Conservation (phyloP, 2,329 filamentous ascomycete genomes). For the Ophiosphaerella herpotricha region DNA sequence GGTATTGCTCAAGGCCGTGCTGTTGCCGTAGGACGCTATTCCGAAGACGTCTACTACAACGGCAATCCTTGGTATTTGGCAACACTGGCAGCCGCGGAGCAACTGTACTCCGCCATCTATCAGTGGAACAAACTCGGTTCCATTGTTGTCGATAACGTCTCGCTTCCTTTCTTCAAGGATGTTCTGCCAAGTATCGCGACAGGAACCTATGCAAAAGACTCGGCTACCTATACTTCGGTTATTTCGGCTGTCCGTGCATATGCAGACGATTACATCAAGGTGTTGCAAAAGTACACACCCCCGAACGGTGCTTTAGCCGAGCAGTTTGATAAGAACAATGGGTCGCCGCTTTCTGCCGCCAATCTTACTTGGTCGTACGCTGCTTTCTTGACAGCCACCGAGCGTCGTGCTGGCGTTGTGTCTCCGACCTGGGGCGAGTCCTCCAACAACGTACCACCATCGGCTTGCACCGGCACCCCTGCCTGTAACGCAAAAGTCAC, state of each 20-base stretch:
- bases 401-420: slow-evolving; percentile 18
- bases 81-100: slow-evolving; percentile 78
- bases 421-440: slow-evolving; percentile 20
- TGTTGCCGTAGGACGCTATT: slow-evolving; percentile 51
- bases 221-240: slow-evolving; percentile 59
- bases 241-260: slow-evolving; percentile 66
- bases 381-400: slow-evolving; percentile 62
- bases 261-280: slow-evolving; percentile 59
- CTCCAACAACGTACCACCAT: slow-evolving; percentile 53
- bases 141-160: slow-evolving; percentile 67
- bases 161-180: slow-evolving; percentile 75
- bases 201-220: slow-evolving; percentile 68
- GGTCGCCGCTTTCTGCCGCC: slow-evolving; percentile 62
- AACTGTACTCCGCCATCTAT: slow-evolving; percentile 76
- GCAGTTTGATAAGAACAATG: slow-evolving; percentile 62
- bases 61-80: slow-evolving; percentile 82
- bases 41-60: slow-evolving; percentile 70
- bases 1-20: slow-evolving; percentile 65
- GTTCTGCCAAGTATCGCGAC: slow-evolving; percentile 57
- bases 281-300: slow-evolving; percentile 57
- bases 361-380: slow-evolving; percentile 78
- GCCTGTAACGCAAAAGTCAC: slow-evolving; percentile 40
- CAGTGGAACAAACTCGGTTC: slow-evolving; percentile 69
- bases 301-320: slow-evolving; percentile 68
- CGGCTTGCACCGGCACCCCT: slow-evolving; percentile 21